Base-by-base conservation (phyloP, 2,329 filamentous ascomycete genomes). In the Alternaria novae-zelandiae region DNA sequence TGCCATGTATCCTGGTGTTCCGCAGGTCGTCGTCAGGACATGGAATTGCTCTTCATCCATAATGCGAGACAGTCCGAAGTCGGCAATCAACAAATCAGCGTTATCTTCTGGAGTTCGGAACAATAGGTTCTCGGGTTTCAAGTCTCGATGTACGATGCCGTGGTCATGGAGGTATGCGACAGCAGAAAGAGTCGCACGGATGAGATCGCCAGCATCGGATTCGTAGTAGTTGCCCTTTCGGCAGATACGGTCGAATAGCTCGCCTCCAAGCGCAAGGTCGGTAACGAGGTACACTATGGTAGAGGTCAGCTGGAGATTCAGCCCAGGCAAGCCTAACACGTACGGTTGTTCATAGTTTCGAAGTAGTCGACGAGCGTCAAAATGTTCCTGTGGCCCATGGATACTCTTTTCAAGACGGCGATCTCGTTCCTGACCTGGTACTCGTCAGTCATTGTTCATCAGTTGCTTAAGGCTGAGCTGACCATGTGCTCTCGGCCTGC, bases 1-100 rank as follows among this genome's bases (percentile, higher is more conserved):
- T 3, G 96, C 96, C 96, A 99, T 99, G 82, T 99, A 99, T 53
- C 96, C 96, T 4, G 96, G 96, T 2, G 96, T 99, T 63, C 96
- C 96, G 79, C 96, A 99, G 2, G 96, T 99, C 0, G 96, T 99
- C 11, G 96, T 99, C 66, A 99, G 84, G 28, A 98, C 95, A 78
- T 98, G 96, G 81, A 98, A 98, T 78, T 97, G 93, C 81, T 97
- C 94, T 82, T 98, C 96, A 77, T 99, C 96, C 95, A 99, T 98
- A 82, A 99, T 97, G 62, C 96, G 89, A 25, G 91, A 96, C 54
- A 99, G 85, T 10, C 96, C 96, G 80, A 99, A 99, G 79, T 99
- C 96, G 66, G 96, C 96, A 78, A 99, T 99, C 62, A 99, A 85
- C 28, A 99, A 87, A 81, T 99, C 96, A 51, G 96, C 94, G 76